A percentile compares a stretch with the other conserved stretches of the same genome.
Conservation (phyloP, 345 rosid species). For the Fremontodendron californicum region DNA sequence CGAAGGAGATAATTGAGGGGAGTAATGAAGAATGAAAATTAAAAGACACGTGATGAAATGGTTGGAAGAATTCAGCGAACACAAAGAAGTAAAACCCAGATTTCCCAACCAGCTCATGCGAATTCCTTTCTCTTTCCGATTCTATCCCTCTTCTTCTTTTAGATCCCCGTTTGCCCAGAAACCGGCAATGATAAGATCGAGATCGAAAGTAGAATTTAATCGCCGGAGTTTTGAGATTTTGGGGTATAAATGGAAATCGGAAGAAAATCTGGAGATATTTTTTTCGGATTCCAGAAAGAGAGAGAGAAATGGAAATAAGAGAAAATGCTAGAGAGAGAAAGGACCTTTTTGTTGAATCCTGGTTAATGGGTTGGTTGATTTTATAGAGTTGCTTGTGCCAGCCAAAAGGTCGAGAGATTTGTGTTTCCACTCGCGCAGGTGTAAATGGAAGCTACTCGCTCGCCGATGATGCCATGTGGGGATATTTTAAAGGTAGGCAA, state of each 20-base stretch:
- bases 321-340: background rate
- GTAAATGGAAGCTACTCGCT: background rate
- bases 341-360: background rate
- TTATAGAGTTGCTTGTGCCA: slow-evolving; percentile 8
- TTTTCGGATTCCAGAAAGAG: background rate
- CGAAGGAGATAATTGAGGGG: slow-evolving; percentile 64
- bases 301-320: background rate
- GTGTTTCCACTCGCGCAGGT: background rate
- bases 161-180: background rate
- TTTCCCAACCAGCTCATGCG: slow-evolving; percentile 99
- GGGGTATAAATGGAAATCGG: background rate
- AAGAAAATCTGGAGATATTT: background rate
- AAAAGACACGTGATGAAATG: slow-evolving; percentile 77
- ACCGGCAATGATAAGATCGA: background rate
- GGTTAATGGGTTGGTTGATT: background rate
- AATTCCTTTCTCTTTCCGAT: slow-evolving; percentile 20
- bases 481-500: no score
- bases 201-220: background rate
- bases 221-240: background rate
- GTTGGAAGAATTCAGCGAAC: slow-evolving; percentile 34
- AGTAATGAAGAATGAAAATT: slow-evolving; percentile 72
- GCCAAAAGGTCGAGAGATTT: background rate
- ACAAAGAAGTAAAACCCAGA: slow-evolving; percentile 53
- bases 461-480: background rate
- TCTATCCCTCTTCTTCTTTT: background rate